Evolutionary conservation across 1,139 yeast genomes (phyloP).

Genomic region (Geotrichum europaeum): DNA sequence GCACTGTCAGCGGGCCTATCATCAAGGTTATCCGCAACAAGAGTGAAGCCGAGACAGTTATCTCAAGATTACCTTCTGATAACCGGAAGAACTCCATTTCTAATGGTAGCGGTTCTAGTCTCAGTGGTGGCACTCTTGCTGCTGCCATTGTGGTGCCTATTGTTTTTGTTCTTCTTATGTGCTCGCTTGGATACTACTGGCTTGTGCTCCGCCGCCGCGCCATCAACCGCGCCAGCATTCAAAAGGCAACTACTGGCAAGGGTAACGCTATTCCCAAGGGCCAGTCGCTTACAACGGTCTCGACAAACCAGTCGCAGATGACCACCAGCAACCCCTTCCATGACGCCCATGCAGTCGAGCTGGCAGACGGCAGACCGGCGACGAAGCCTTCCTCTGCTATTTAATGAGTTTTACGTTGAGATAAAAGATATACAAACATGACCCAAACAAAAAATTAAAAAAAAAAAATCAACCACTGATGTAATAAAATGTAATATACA

Average conservation of each 20-base stretch:
- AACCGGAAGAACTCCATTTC: constrained; percentile 24
- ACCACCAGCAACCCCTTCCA: constrained; percentile 18
- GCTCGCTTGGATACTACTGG: constrained; percentile 18
- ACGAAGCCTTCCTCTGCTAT: constrained; percentile 13
- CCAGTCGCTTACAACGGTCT: constrained; percentile 4
- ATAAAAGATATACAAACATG: constrained; percentile 1
- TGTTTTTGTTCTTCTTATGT: constrained; percentile 28
- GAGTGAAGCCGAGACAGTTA: constrained; percentile 30
- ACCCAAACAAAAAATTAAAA: not conserved
- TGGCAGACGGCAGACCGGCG: constrained; percentile 3
- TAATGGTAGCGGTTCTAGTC: constrained; percentile 21
- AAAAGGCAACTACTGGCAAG: constrained; percentile 11
- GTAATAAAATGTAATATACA: not conserved
- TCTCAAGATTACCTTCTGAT: constrained; percentile 39
- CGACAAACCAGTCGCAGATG: constrained; percentile 10
- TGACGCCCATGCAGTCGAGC: constrained; percentile 17
- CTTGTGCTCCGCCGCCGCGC: constrained; percentile 15
- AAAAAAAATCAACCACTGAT: not conserved
- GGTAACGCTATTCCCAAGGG: constrained; percentile 13
- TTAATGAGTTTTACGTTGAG: constrained; percentile 3
- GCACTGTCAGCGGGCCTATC: constrained; percentile 38
- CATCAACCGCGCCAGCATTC: not conserved
- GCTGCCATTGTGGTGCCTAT: constrained; percentile 44
- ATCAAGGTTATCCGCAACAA: constrained; percentile 33
- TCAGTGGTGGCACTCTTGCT: constrained; percentile 30